Base-by-base conservation (phyloP, 805 yeast species). In the Candida bentonensis region DNA sequence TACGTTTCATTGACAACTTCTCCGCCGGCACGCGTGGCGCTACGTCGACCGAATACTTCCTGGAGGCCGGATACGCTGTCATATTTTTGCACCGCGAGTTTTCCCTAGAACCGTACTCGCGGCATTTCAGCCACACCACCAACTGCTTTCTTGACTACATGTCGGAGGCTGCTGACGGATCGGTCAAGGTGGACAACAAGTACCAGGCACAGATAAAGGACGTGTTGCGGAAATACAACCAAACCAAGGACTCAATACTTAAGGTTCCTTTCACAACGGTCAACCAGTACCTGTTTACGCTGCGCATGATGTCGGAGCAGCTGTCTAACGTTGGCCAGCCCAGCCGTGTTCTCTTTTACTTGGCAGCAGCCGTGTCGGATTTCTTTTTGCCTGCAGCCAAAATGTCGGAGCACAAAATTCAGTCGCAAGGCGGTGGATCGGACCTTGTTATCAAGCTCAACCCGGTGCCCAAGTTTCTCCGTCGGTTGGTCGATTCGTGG, bases 11-110 rank as follows among this genome's bases (percentile, higher is more conserved):
- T 55, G 99, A 92, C 63, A 92, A 92, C 58, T 92, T 92, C 61
- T 79, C 92, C 51, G 97, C 97, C 21, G 99, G 99, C 21, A 92
- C 96, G 0, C 75, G 99, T 62, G 99, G 98, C 45, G 94, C 98
- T 3, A 78, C 95, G 0, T 80, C 94, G 33, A 95, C 97, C 3
- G 98, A 92, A 61, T 81, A 84, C 57, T 85, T 89, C 53, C 65
- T 92, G 44, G 84, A 81, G 45, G 67, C 74, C 46, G 95, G 87
- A 1, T 92, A 92, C 57, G 89, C 95, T 13, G 98, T 92, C 28
- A 81, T 92, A 25, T 92, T 92, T 56, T 63, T 92, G 34, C 95
- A 92, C 61, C 70, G 99, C 40, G 96, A 92, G 61, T 89, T 86
- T 62, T 83, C 95, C 0, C 68, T 92, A 45, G 69, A 84, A 51